Percentiles rank a stretch among this genome's conserved stretches.
Evolutionary conservation across 305 asterid genomes (phyloP).

Genomic region (Fraxinus xanthoxyloides): DNA sequence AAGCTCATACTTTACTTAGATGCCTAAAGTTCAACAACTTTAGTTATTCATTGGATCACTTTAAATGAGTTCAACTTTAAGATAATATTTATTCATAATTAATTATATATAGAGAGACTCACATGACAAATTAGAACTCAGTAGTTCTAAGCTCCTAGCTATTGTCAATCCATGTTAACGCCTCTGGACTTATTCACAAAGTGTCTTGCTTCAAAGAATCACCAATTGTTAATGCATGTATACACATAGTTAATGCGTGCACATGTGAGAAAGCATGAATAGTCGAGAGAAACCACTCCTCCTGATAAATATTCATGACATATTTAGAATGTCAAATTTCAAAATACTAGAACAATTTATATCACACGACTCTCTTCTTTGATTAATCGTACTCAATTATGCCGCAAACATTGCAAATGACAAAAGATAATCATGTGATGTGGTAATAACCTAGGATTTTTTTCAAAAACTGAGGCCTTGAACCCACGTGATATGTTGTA

Average conservation of each 20-base stretch:
- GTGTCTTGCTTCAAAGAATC: neutral
- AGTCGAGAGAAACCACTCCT: neutral
- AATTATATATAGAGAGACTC: no score
- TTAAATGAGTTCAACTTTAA: no score
- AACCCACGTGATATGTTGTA: neutral
- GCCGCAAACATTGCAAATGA: neutral
- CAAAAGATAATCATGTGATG: neutral
- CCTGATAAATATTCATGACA: neutral
- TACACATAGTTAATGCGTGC: neutral
- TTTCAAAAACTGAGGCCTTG: neutral
- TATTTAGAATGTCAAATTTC: neutral
- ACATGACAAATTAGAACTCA: no score
- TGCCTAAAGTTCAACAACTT: no score
- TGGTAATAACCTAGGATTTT: neutral
- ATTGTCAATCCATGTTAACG: no score
- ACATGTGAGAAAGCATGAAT: neutral
- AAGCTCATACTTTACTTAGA: no score
- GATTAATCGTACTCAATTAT: neutral
- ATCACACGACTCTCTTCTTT: neutral
- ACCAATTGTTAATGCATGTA: no score
- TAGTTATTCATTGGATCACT: no score
- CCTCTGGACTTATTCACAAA: no score
- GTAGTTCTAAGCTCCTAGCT: no score
- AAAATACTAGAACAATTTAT: no score
- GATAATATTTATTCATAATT: no score